Base-by-base conservation (phyloP, 2,329 filamentous ascomycete species). In the Orbilia quercus region DNA sequence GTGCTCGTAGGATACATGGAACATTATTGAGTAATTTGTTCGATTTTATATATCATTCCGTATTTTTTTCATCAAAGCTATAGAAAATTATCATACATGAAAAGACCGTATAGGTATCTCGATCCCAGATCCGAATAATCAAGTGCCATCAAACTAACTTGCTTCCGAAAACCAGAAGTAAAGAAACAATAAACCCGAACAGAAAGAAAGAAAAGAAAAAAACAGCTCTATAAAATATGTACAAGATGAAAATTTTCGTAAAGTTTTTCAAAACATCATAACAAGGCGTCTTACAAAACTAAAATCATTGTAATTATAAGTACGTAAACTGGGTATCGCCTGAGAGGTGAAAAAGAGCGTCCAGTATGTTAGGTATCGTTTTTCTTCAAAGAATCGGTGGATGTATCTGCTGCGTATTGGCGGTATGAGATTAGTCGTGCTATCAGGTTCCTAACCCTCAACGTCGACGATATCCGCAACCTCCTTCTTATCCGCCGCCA, bases 391-490 rank as follows among this genome's bases (percentile, higher is more conserved):
- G 5, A 40, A 14, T 40, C 14, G n/a, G n/a, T 40, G 36, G 12
- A 7, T 3, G 14, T 40, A 14, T 40, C 14, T 11, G 18, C 16
- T 47, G 59, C 34, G 38, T 54, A 64, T 64, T 47, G 59, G 28
- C 23, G 28, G 25, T 12, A 18, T 6, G 40, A 25, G 36, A 40
- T 5, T 40, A 40, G 14, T 40, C 36, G 36, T 40, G 18, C 16
- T 25, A 5, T 38, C 48, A 16, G 67, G 40, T 11, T 65, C 54
- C 67, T 72, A 72, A 31, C 34, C 59, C 44, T 72, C 67, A 16
- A 59, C 45, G 22, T 72, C 67, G 53, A 72, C 45, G 34, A 72
- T 72, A 48, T 72, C 67, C 0, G 53, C 44, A 34, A 65, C 45
- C 6, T 72, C 67, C 53, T 64, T 65, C 12, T 23, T 65, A 22